phyloP scores from a whole-genome alignment of 371 early-diverging fungal species.

The Mortierella sp. region DNA sequence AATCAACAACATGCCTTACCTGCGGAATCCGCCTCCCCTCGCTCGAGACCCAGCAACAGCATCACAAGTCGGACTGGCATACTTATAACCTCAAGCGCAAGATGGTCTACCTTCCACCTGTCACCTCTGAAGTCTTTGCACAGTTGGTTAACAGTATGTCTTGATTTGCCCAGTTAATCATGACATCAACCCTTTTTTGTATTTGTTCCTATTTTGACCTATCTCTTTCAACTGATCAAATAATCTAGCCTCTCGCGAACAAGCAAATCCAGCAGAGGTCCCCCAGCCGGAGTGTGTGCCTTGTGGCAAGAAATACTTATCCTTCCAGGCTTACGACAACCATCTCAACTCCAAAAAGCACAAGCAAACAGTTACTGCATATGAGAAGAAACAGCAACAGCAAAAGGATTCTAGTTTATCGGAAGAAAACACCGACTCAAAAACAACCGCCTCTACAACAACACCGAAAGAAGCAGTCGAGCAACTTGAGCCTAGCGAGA shows the following conservation, averaged over 20 bases:
- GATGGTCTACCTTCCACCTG: constrained; percentile 84
- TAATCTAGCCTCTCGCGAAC: constrained; percentile 43
- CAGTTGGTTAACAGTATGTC: constrained; percentile 55
- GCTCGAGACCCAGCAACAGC: constrained; percentile 72
- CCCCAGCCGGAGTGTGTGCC: constrained; percentile 55
- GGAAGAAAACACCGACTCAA: constrained; percentile 10
- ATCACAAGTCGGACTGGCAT: constrained; percentile 85
- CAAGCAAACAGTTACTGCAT: constrained; percentile 58
- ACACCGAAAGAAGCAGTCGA: constrained; percentile 23
- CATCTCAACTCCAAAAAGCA: constrained; percentile 74
- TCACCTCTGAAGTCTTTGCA: constrained; percentile 77
- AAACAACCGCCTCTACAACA: background rate
- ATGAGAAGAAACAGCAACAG: constrained; percentile 44
- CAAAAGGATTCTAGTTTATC: background rate
- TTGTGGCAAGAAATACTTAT: constrained; percentile 65
- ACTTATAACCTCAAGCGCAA: constrained; percentile 91
- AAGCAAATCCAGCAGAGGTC: constrained; percentile 41
- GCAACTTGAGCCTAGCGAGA: constrained; percentile 39
- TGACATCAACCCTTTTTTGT: background rate
- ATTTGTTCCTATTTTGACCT: background rate
- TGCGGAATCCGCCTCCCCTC: constrained; percentile 75
- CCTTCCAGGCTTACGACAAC: constrained; percentile 72
- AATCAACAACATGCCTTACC: constrained; percentile 58
- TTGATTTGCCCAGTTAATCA: background rate
- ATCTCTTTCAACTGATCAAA: background rate